Base-by-base conservation (phyloP, 768 basidiomycete species). In the Fomitopsis serialis region DNA sequence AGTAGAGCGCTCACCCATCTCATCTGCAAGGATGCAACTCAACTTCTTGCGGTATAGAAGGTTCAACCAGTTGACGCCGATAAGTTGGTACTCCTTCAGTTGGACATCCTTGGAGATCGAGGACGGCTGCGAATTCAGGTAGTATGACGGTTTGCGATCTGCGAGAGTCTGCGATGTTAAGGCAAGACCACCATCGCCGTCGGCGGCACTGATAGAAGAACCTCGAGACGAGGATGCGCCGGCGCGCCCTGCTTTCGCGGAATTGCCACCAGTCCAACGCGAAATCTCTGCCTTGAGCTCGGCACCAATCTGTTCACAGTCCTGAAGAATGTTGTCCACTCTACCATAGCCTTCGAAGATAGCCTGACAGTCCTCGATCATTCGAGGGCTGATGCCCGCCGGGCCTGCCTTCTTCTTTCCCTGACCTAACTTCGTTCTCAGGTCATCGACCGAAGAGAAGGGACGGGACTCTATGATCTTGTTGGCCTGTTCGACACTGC, bases 51-150 rank as follows among this genome's bases (percentile, higher is more conserved):
- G 78, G 68, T 93, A 94, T 48, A 98, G 73, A 21, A 98, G 71
- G 69, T 92, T 84, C 58, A 99, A 74, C 97, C 97, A 99, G 67
- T 98, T 99, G 50, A 99, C 79, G n/a, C 97, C 97, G 53, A 98
- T 77, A 54, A 98, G 74, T 69, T 99, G 96, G 68, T 99, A 99
- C 61, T 96, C 95, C 74, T 99, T 99, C 63, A 99, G 74, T 62
- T 74, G 76, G 54, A 95, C 84, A 44, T 78, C 79, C 27, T 82
- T 72, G 40, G 80, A 75, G 9, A 97, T 70, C 27, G 80, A 67
- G 12, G 77, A 70, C 9, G 97, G 97, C 61, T 97, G 94, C 35
- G 72, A 68, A 43, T 80, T 73, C 58, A 98, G 76, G 66, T 88
- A 97, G 57, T 85, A 84, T 51, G 76, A 74, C 29, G 78, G 64